Percentiles rank a stretch among this genome's conserved stretches.
These are phyloP conservation scores for Saccharomycopsis malanga DNA, from an alignment of 805 yeast species.

Conservation along the genomic window DNA sequence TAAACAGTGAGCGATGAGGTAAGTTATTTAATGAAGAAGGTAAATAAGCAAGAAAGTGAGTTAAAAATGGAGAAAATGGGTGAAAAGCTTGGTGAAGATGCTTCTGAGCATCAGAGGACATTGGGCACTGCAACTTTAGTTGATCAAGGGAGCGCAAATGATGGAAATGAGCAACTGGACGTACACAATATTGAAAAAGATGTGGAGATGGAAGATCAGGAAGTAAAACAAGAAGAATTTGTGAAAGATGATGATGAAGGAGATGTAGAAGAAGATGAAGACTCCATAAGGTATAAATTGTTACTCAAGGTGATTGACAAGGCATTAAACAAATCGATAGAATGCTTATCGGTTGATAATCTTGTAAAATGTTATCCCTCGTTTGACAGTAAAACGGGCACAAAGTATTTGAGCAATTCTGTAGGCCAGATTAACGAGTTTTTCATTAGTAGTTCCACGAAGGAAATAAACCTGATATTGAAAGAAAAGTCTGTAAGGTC, in stretches of 20 bases:
- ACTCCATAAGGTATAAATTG: conserved; percentile 11
- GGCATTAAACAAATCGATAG: conserved; percentile 39
- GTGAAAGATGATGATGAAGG: background rate
- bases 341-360: conserved; percentile 39
- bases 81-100: no score
- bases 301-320: conserved; percentile 16
- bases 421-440: conserved; percentile 40
- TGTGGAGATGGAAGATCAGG: background rate
- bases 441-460: conserved; percentile 36
- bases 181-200: no score
- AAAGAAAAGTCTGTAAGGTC: conserved; percentile 31
- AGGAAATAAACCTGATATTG: conserved; percentile 43
- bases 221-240: background rate
- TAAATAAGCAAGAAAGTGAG: no score
- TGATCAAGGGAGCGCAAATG: no score
- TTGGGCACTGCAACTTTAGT: no score
- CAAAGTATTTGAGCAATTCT: conserved; percentile 37
- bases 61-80: no score
- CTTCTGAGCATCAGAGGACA: no score
- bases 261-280: background rate
- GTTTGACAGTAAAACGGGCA: conserved; percentile 36
- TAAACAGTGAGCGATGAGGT: no score
- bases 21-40: no score
- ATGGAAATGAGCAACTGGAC: no score
- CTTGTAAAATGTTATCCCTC: conserved; percentile 42